These are phyloP conservation scores for Sporothrix pallida DNA, from an alignment of 2,329 filamentous ascomycete species.

Conservation along the genomic window DNA sequence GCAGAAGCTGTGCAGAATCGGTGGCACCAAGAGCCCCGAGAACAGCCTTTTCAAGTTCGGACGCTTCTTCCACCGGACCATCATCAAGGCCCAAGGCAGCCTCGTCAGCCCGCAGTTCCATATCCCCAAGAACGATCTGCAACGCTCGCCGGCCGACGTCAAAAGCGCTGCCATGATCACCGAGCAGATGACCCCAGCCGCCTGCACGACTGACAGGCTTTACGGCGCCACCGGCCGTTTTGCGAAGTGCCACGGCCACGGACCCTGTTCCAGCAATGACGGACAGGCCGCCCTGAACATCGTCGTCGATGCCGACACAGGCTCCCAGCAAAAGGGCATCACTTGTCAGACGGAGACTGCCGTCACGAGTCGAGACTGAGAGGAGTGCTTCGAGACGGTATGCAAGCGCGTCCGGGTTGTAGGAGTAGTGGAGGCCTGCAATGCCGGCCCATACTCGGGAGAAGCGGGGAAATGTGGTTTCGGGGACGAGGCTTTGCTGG, in stretches of 20 bases:
- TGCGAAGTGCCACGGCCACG: conserved; percentile 25
- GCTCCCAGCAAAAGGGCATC: conserved; percentile 28
- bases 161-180: conserved; percentile 32
- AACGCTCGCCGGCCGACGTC: conserved; percentile 32
- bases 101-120: conserved; percentile 28
- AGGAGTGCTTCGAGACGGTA: conserved; percentile 29
- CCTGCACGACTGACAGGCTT: conserved; percentile 24
- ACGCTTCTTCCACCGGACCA: not conserved
- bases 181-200: conserved; percentile 31
- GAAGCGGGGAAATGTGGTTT: conserved; percentile 23
- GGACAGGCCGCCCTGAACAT: conserved; percentile 24
- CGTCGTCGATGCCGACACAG: conserved; percentile 27
- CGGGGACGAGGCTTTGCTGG: not conserved
- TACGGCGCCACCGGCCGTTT: not conserved
- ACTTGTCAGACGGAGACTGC: conserved; percentile 31
- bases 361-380: conserved; percentile 17
- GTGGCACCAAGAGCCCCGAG: conserved; percentile 7
- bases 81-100: not conserved
- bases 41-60: conserved; percentile 12
- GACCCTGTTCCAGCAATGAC: conserved; percentile 27
- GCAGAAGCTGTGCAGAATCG: conserved; percentile 19
- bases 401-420: conserved; percentile 27
- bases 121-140: conserved; percentile 29
- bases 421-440: conserved; percentile 31
- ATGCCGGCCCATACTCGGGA: conserved; percentile 32